Conservation (phyloP, 2,329 filamentous ascomycete species). For the Scedosporium apiospermum region DNA sequence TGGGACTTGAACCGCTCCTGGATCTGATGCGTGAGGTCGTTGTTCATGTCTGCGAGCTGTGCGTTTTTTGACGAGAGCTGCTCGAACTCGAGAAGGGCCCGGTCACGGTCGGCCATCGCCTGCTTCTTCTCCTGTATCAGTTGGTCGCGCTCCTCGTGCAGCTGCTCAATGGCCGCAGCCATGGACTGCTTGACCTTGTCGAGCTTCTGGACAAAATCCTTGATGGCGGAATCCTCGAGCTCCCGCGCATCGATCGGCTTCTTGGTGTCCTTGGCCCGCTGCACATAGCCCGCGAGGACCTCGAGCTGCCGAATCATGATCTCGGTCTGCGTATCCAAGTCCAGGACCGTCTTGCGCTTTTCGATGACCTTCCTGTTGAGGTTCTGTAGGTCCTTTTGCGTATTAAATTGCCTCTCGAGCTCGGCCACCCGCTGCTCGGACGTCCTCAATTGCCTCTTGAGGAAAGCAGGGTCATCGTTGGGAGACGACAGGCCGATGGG, state of each 20-base stretch:
- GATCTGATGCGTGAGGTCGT: slow-evolving; percentile 87
- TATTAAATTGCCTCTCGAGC: slow-evolving; percentile 67
- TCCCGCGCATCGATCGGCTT: slow-evolving; percentile 71
- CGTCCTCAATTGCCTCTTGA: slow-evolving; percentile 68
- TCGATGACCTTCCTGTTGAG: slow-evolving; percentile 83
- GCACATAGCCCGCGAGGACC: slow-evolving; percentile 78
- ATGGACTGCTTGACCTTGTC: slow-evolving; percentile 52
- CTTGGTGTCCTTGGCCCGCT: slow-evolving; percentile 74
- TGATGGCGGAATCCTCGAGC: slow-evolving; percentile 82
- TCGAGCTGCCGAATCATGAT: slow-evolving; percentile 91
- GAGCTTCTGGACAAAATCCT: slow-evolving; percentile 74
- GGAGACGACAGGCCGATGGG: slow-evolving; percentile 51
- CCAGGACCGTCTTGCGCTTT: slow-evolving; percentile 91
- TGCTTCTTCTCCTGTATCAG: slow-evolving; percentile 77
- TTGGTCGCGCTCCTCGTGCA: slow-evolving; percentile 66
- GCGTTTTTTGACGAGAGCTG: slow-evolving; percentile 90
- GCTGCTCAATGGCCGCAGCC: slow-evolving; percentile 47
- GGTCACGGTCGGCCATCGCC: slow-evolving; percentile 78
- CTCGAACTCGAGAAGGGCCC: slow-evolving; percentile 91
- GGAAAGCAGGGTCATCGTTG: slow-evolving; percentile 53
- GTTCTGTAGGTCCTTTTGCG: slow-evolving; percentile 57
- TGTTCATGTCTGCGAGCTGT: slow-evolving; percentile 90
- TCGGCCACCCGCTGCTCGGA: slow-evolving; percentile 81
- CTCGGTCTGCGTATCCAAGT: slow-evolving; percentile 87
- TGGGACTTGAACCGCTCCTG: slow-evolving; percentile 86